Evolutionary conservation across 768 basidiomycete species (phyloP).

Genomic region (Pisolithus tinctorius): DNA sequence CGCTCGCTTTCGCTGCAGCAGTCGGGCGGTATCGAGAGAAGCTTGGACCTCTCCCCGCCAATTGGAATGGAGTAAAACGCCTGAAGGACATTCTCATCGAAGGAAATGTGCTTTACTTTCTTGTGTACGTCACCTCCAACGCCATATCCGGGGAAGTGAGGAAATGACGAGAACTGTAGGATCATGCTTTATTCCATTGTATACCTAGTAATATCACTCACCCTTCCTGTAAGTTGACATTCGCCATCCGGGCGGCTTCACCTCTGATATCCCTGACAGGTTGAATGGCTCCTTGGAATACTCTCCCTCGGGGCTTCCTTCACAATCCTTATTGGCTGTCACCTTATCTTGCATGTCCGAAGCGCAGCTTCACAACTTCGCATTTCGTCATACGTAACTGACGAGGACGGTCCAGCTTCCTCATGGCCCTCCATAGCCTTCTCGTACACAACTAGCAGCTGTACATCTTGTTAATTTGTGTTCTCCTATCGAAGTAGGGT

Average conservation of each 20-base stretch:
- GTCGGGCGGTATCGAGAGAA: background rate
- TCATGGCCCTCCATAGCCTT: too few species aligned
- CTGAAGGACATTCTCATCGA: background rate
- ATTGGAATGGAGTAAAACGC: background rate
- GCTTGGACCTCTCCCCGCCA: background rate
- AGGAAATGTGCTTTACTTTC: background rate
- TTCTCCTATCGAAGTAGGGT: too few species aligned
- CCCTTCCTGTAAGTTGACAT: background rate
- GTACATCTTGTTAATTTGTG: too few species aligned
- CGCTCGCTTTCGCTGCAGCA: background rate
- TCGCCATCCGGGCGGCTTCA: background rate
- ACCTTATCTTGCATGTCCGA: background rate
- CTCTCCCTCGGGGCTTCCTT: background rate
- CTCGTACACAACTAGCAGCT: too few species aligned
- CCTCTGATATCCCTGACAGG: background rate
- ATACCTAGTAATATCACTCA: background rate
- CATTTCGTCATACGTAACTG: too few species aligned
- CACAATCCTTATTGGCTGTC: background rate
- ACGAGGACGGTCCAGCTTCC: too few species aligned
- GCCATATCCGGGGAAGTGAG: too few species aligned
- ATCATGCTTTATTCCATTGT: background rate
- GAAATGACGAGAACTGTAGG: background rate
- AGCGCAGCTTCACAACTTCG: background rate
- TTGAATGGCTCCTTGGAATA: background rate
- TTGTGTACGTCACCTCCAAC: background rate